Conservation (phyloP, 495 filamentous ascomycete species). For the Neurospora sp. region DNA sequence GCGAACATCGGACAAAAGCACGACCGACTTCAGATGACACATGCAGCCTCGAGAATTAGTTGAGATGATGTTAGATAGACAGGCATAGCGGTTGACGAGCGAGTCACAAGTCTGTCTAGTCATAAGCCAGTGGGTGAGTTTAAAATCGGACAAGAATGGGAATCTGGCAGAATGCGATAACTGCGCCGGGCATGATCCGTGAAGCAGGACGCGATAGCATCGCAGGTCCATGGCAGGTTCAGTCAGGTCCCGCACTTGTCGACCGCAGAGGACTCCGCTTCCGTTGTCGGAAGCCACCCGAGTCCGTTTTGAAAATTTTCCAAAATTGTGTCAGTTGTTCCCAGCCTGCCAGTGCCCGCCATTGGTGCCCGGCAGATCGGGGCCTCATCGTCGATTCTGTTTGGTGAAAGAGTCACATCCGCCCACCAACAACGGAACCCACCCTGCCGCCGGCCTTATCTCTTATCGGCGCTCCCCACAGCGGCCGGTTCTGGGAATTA, state of each 20-base stretch:
- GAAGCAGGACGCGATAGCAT: not conserved
- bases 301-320: slow-evolving; percentile 2
- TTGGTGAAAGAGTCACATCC: slow-evolving; percentile 13
- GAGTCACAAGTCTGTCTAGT: not conserved
- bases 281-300: slow-evolving; percentile 6
- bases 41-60: not conserved
- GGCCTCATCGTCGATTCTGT: not conserved
- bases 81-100: not conserved
- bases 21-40: not conserved
- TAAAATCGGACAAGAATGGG: not conserved
- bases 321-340: slow-evolving; percentile 4
- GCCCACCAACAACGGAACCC: not conserved
- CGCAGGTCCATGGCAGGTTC: not conserved
- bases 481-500: slow-evolving; percentile 9
- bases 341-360: not conserved
- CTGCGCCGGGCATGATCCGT: not conserved
- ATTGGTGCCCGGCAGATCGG: not conserved
- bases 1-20: not conserved
- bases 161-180: not conserved
- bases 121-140: not conserved
- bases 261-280: not conserved
- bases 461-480: slow-evolving; percentile 19
- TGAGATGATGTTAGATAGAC: not conserved
- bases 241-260: not conserved
- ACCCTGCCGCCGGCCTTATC: slow-evolving; percentile 8